Evolutionary conservation across 176 grass and related monocot species (phyloP), one percentile per base, ranked within the genome.

Genomic region (Juncus inflexus): DNA sequence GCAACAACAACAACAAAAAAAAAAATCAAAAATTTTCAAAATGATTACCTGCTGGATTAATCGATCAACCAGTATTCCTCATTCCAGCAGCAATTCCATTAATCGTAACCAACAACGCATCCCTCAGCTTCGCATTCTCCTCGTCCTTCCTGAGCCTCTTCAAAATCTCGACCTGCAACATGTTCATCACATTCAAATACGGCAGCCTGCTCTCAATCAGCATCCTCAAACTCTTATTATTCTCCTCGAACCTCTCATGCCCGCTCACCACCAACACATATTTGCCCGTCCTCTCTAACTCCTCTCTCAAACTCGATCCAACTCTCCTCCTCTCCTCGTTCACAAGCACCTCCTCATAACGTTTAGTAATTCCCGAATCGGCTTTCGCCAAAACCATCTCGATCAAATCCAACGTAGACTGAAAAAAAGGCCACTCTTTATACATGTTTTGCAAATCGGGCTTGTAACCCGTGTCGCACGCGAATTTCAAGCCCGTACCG

Each of bases 351-450:
- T 88, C 84, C n/a, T 91, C 91, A 13, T 91, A 96, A 43, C 83
- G 87, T 70, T 76, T 78, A 1, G 87, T 77, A 45, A 88, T 83
- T 37, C 76, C 42, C 53, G 86, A 73, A 70, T 96, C 87, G 6
- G 91, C 91, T 53, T 96, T 96, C 0, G 91, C 91, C 64, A 87
- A 53, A 58, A 96, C 87, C 91, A 96, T 96, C 75, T 96, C 91
- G 49, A 96, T 96, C 10, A 96, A 74, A 42, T 96, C 91, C 7
- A 91, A 4, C 0, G 87, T 96, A n/a, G 84, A 88, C 76, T 88
- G 87, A 56, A 96, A 96, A 70, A 96, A 96, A 0, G 91, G 91
- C 91, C 91, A 96, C 50, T 88, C 91, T 13, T 45, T 62, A 74
- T 96, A 91, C 91, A 96, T 96, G 13, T 87, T 84, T 5, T 60